Percentiles rank a stretch among this genome's conserved stretches.
phyloP scores from a whole-genome alignment of 441 rosid species.

The Pelargonium myrrhifolium region DNA sequence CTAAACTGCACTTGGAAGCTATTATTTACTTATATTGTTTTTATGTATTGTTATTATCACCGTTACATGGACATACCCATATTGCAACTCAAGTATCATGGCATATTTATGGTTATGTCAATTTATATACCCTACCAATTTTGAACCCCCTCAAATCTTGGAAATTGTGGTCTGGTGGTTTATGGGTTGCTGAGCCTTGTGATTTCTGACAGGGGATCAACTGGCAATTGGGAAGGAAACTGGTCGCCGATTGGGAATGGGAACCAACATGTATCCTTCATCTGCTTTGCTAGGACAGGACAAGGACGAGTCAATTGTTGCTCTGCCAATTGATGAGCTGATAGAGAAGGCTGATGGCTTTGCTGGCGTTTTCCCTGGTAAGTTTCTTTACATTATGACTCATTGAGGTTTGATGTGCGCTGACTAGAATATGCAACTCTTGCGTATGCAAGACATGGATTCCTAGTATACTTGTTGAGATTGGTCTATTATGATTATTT shows the following conservation, averaged over 20 bases:
- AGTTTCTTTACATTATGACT: background rate
- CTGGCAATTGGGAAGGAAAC: conserved; percentile 48
- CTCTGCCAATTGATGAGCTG: too few species aligned
- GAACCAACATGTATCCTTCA: conserved; percentile 45
- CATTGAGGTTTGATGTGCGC: background rate
- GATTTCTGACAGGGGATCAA: conserved; percentile 39
- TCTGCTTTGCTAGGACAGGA: conserved; percentile 44
- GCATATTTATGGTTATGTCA: too few species aligned
- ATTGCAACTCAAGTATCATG: too few species aligned
- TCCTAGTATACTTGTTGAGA: background rate
- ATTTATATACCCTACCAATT: too few species aligned
- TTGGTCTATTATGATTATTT: background rate
- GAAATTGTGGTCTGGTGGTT: too few species aligned
- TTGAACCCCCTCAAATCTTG: too few species aligned
- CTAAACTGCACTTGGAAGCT: too few species aligned
- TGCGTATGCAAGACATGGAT: background rate
- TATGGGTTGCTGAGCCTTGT: too few species aligned
- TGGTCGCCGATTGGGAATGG: conserved; percentile 34
- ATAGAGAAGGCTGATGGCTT: too few species aligned
- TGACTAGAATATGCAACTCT: too few species aligned
- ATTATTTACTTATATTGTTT: background rate
- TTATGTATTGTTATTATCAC: too few species aligned
- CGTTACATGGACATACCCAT: too few species aligned
- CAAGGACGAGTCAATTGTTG: conserved; percentile 31
- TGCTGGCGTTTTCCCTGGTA: conserved; percentile 1